Percentiles rank a stretch among this genome's conserved stretches.
phyloP scores from a whole-genome alignment of 306 rosid species.

The Malus asiatica region DNA sequence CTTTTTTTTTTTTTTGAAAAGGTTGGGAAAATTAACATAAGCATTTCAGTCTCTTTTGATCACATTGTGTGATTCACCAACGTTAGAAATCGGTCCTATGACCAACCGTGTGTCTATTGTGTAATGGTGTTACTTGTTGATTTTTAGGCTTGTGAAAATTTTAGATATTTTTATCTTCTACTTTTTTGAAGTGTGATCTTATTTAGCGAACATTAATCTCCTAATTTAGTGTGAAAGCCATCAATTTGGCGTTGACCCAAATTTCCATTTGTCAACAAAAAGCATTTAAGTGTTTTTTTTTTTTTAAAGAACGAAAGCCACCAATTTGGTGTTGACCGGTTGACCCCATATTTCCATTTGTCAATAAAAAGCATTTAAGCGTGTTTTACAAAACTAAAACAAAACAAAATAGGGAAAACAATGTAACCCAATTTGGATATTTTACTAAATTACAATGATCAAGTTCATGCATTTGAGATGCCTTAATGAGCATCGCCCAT shows the following conservation, averaged over 20 bases:
- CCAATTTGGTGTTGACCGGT: background rate
- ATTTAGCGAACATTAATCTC: background rate
- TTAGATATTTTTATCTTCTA: background rate
- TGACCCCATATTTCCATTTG: background rate
- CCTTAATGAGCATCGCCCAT: background rate
- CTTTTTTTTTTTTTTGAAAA: background rate
- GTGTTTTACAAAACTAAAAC: background rate
- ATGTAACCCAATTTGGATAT: background rate
- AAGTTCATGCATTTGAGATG: background rate
- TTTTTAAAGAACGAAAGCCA: no score
- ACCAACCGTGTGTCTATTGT: no score
- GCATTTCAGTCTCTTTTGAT: no score
- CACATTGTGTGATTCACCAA: no score
- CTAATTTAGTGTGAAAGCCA: no score
- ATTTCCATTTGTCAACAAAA: background rate
- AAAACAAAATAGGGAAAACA: background rate
- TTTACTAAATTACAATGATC: background rate
- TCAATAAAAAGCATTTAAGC: background rate
- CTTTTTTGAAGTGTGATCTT: background rate
- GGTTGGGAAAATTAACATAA: no score
- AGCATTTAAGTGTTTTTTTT: background rate
- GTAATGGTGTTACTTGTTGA: background rate
- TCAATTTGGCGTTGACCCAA: background rate
- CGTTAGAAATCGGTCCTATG: fast-evolving
- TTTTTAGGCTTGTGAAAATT: background rate